phyloP scores from a whole-genome alignment of 192 early-diverging fungal species.

The Backusella tuberculispora region DNA sequence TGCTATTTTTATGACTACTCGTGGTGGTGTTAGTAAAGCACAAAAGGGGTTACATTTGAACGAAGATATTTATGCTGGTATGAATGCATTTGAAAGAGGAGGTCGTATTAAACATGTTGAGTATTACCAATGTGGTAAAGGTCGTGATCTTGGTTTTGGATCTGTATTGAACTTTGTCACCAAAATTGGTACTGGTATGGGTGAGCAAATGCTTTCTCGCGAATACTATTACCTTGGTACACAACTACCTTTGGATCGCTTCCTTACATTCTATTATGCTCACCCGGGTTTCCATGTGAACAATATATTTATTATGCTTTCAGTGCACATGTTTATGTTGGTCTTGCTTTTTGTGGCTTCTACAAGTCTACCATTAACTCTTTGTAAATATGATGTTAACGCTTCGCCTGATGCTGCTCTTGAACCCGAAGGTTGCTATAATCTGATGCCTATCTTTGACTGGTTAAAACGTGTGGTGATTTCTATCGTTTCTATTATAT shows the following conservation, averaged over 20 bases:
- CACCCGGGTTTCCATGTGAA: slow-evolving; percentile 92
- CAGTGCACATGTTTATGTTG: slow-evolving; percentile 82
- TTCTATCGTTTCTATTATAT: slow-evolving; percentile 79
- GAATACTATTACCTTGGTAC: slow-evolving; percentile 92
- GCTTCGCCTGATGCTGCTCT: slow-evolving; percentile 43
- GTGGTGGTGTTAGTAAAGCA: slow-evolving; percentile 87
- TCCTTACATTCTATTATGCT: slow-evolving; percentile 89
- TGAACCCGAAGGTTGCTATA: slow-evolving; percentile 62
- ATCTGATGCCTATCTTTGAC: slow-evolving; percentile 69
- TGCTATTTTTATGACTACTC: slow-evolving; percentile 86
- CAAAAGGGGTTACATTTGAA: slow-evolving; percentile 91
- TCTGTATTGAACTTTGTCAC: slow-evolving; percentile 89
- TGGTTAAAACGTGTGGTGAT: slow-evolving; percentile 84
- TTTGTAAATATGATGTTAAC: slow-evolving; percentile 64
- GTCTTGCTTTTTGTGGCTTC: slow-evolving; percentile 77
- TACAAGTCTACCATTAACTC: slow-evolving; percentile 59
- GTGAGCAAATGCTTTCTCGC: slow-evolving; percentile 90
- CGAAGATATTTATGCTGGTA: slow-evolving; percentile 93
- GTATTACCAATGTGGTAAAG: slow-evolving; percentile 93
- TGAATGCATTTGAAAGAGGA: slow-evolving; percentile 85
- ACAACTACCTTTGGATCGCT: slow-evolving; percentile 82
- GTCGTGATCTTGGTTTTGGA: slow-evolving; percentile 89
- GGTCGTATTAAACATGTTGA: slow-evolving; percentile 89
- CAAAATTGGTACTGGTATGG: slow-evolving; percentile 94
- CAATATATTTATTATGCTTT: slow-evolving; percentile 87